Evolutionary conservation across 1,139 yeast species (phyloP).

Genomic region (Lodderomyces parapsilosis): DNA sequence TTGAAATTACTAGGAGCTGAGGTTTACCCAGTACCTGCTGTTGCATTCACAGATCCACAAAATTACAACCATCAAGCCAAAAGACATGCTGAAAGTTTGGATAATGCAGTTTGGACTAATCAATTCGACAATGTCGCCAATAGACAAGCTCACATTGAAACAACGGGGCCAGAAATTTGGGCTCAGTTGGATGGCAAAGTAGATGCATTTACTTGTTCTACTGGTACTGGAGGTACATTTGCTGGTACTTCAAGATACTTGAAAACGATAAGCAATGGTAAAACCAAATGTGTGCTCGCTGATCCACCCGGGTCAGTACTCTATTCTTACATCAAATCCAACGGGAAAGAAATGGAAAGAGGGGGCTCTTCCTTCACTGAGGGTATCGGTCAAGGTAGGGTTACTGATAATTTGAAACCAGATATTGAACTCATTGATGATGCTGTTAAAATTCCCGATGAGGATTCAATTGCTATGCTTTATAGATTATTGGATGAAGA

Average conservation of each 20-base stretch:
- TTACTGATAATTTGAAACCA: constrained; percentile 75
- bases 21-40: constrained; percentile 89
- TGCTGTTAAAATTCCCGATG: constrained; percentile 74
- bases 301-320: constrained; percentile 94
- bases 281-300: constrained; percentile 66
- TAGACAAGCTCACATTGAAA: constrained; percentile 84
- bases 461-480: constrained; percentile 74
- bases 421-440: constrained; percentile 73
- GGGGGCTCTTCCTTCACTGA: constrained; percentile 88
- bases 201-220: constrained; percentile 83
- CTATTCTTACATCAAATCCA: constrained; percentile 70
- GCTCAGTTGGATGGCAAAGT: constrained; percentile 79
- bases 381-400: constrained; percentile 94
- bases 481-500: constrained; percentile 82
- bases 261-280: constrained; percentile 60
- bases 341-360: constrained; percentile 60
- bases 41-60: constrained; percentile 73
- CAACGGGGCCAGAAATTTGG: constrained; percentile 93
- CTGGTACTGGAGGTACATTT: constrained; percentile 91
- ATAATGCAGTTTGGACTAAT: constrained; percentile 88
- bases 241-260: constrained; percentile 79
- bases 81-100: constrained; percentile 72
- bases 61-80: constrained; percentile 85
- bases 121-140: constrained; percentile 87
- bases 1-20: constrained; percentile 77